Base-by-base conservation (phyloP, 345 rosid genomes). In the Acer saccharum region DNA sequence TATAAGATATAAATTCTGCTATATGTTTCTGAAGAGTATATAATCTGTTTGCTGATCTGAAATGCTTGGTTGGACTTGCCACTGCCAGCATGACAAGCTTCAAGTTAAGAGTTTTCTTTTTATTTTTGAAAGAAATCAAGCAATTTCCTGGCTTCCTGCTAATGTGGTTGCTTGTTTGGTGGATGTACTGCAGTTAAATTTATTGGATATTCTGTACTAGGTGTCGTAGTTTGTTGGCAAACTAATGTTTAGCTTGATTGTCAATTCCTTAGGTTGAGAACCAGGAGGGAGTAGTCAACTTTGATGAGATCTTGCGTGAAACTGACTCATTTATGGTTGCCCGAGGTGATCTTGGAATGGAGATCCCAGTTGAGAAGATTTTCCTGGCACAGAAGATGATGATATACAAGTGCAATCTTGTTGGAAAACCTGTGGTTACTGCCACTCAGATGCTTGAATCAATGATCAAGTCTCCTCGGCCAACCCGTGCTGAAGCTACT, bases 311-410 rank as follows among this genome's bases (percentile, higher is more conserved):
- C 72, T 75, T 94, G 84, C 94, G 94, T 54, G 98, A 94, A 84
- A 94, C 98, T 9, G 97, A 94, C 76, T 87, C 98, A 0, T 94
- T 87, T 87, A 94, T 94, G 97, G 98, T 94, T 89, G 98, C 97
- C 48, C 95, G 95, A 84, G 97, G 98, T 78, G 98, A 94, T 84
- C 92, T 94, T 7, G 95, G 98, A 68, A 91, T 92, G 98, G 98
- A 94, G 82, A 94, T 94, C 83, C 98, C 97, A 1, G 90, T 94
- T 25, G 97, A 94, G 90, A 94, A 94, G 90, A 94, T 94, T 65
- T 94, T 92, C 88, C 84, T 92, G 76, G 98, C 97, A 23, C 97
- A 94, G 50, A 94, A 94, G 86, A 85, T 94, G 98, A 94, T 94
- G 98, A 94, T 94, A 76, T 94, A 94, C 90, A 92, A 94, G 83